Evolutionary conservation across 2,329 filamentous ascomycete genomes (phyloP).

Genomic region (Dothideomycetes sp.): DNA sequence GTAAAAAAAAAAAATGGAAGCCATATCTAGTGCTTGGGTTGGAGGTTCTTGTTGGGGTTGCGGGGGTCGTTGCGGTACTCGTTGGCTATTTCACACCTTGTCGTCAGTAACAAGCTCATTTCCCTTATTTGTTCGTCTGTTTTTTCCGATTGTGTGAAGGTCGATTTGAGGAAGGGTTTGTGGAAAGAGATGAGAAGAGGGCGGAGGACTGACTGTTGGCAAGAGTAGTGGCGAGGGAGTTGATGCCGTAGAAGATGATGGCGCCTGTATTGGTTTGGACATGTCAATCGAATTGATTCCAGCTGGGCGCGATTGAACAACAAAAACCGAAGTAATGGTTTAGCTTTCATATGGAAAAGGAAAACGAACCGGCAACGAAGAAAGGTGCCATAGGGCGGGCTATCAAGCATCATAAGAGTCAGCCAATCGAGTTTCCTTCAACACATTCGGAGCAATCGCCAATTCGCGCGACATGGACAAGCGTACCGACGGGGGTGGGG

Average conservation of each 20-base stretch:
- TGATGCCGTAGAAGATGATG: conserved; percentile 85
- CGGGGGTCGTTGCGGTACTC: conserved; percentile 97
- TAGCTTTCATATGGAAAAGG: background rate
- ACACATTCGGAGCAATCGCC: background rate
- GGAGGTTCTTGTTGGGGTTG: conserved; percentile 48
- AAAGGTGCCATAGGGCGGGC: conserved; percentile 17
- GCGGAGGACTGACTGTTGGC: conserved; percentile 64
- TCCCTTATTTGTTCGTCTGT: too few species aligned
- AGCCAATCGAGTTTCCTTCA: background rate
- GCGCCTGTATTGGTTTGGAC: conserved; percentile 48
- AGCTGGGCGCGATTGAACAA: too few species aligned
- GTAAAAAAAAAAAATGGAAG: too few species aligned
- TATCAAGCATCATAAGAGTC: conserved; percentile 3
- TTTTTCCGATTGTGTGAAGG: background rate
- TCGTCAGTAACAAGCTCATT: too few species aligned
- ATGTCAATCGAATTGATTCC: too few species aligned
- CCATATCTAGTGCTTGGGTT: conserved; percentile 6
- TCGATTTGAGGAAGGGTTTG: background rate
- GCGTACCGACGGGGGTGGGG: conserved; percentile 41
- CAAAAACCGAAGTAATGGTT: too few species aligned
- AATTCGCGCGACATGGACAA: conserved; percentile 5
- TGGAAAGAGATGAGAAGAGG: background rate
- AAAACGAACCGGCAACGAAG: conserved; percentile 16
- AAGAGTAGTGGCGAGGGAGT: conserved; percentile 68
- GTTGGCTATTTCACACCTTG: conserved; percentile 50